Evolutionary conservation across 1,284 basidiomycete genomes (phyloP), one percentile per base, ranked within the genome.

Genomic region (Pseudozyma hubeiensis): DNA sequence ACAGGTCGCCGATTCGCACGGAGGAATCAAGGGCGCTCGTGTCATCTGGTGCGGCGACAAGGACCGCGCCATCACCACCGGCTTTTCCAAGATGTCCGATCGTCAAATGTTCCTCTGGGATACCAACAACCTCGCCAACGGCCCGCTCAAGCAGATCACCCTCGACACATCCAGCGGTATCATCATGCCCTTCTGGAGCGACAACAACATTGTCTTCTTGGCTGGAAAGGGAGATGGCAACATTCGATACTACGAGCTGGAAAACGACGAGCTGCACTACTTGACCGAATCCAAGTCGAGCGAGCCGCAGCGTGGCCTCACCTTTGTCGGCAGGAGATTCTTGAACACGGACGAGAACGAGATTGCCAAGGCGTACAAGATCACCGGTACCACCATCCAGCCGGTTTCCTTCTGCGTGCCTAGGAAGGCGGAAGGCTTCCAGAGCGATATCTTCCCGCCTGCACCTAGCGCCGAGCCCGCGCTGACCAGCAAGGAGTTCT

Each of bases 131-230:
- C 53, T 81, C 29, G 37, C 53, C 11, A 44, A 66, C 30, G 72
- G 72, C 7, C 80, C 80, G 11, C 35, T 81, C 39, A 71, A 64
- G 48, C 60, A 69, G 45, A 50, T 80, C 47, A 77, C 69, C 7
- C 66, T 84, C 43, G 82, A 84, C 72, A 62, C 77, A 5, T 70
- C 63, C 34, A 92, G 91, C 58, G 95, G 96, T 51, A 93, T 97
- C 41, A 86, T 97, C 54, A 97, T 98, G 93, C 96, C 96, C 0
- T 97, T 96, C 90, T 99, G 93, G 90, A 90, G 90, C 49, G 94
- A 97, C 62, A 88, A 88, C 69, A 79, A 79, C 68, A 76, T 98
- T 61, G 87, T 97, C 64, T 97, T 97, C 89, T 88, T 98, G 66
- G 94, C 88, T 39, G 88, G 88, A 53, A 89, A 89, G 81, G 88